Evolutionary conservation across 2,329 filamentous ascomycete genomes (phyloP), one percentile per base, ranked within the genome.

Genomic region (Paecilomyces fulvus): DNA sequence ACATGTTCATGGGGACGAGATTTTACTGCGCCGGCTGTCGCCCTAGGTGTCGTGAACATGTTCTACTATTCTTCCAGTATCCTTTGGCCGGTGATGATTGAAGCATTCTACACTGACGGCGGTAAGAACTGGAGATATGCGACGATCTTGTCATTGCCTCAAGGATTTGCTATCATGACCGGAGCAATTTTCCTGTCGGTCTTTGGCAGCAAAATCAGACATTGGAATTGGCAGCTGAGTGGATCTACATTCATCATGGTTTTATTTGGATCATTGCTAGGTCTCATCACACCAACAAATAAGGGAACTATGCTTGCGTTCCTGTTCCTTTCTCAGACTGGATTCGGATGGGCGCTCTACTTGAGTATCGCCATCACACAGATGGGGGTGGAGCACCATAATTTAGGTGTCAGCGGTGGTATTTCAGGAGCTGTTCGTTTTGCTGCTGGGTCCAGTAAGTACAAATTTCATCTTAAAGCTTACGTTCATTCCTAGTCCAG

Each of bases 51-150:
- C 49, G 70, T 79, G 20, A 80, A 75, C 56, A 80, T 80, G 77
- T 79, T 79, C 62, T 80, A 79, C 65, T 80, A 80, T 63, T 72
- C 72, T 31, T 73, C 71, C 48, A 77, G 74, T 57, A 73, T 79
- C 49, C 66, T 79, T 12, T 79, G 72, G 60, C 77, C 77, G 0
- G 75, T 74, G 14, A 78, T 78, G 75, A 78, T 79, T 52, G 67
- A 67, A n/a, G 67, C 71, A 0, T 75, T 78, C 59, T 79, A 73
- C 60, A 73, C 70, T 1, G 65, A 72, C 52, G 68, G 66, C 10
- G 70, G 64, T 2, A 66, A 65, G 0, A 65, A 68, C 56, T 73
- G 70, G 65, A 64, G 63, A 23, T 69, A 74, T 52, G 64, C 64
- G 3, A 64, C 72, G 21, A 58, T 72, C 2, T 61, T 80, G 2